phyloP scores from a whole-genome alignment of 164 flowering plant genomes.

The Vitis rotundifolia region DNA sequence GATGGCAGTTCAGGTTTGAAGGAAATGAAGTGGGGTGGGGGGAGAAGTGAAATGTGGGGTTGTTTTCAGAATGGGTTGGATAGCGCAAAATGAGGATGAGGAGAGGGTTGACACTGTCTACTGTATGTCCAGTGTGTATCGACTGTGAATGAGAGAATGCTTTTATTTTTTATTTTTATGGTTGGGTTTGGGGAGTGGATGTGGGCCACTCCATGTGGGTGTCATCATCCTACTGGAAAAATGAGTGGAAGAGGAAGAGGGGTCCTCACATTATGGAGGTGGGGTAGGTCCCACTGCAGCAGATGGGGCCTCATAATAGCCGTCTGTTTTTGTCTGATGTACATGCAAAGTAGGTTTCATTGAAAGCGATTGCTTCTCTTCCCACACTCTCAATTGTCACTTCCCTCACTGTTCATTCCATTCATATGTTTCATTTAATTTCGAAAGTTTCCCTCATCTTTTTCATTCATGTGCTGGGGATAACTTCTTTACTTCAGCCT shows the following conservation, averaged over 20 bases:
- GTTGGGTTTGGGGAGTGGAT: background rate
- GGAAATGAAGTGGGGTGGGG: background rate
- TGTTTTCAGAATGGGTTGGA: conserved; percentile 28
- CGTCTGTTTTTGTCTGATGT: conserved; percentile 25
- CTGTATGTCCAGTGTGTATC: no score
- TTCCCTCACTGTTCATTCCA: background rate
- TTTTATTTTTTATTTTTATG: background rate
- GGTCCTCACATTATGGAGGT: conserved; percentile 12
- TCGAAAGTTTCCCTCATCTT: background rate
- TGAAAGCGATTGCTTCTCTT: conserved; percentile 8
- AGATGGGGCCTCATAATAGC: conserved; percentile 1
- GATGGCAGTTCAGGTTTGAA: no score
- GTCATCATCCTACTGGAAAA: conserved; percentile 17
- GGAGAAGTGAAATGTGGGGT: conserved; percentile 7
- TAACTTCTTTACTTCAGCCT: no score
- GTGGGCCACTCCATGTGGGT: conserved; percentile 15
- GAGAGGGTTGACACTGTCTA: background rate
- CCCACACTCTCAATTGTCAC: no score
- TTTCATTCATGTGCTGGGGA: no score
- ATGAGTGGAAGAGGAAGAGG: background rate
- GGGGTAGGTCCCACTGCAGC: conserved; percentile 15
- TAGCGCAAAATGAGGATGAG: background rate
- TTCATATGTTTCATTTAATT: conserved; percentile 14
- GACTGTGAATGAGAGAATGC: no score
- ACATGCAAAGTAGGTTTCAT: conserved; percentile 28